A percentile compares a stretch with the other conserved stretches of the same genome.
Evolutionary conservation across 2,329 filamentous ascomycete genomes (phyloP).

Genomic region (Penicillium sp.): DNA sequence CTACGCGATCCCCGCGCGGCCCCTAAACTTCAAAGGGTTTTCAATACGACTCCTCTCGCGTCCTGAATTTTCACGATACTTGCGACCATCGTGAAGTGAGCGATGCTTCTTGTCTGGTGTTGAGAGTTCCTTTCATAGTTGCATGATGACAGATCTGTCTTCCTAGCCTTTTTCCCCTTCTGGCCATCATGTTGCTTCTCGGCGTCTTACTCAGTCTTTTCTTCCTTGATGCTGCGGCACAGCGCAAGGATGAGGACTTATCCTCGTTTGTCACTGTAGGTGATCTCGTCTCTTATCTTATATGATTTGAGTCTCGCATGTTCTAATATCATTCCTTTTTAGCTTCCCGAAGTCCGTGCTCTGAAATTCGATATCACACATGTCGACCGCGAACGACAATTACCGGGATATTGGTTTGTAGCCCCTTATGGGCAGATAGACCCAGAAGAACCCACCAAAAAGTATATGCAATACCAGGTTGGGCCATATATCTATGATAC

Average conservation of each 20-base stretch:
- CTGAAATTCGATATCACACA: slow-evolving; percentile 28
- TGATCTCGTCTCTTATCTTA: neutral
- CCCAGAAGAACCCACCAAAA: slow-evolving; percentile 22
- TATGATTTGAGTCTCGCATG: neutral
- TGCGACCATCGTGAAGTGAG: neutral
- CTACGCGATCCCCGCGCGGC: neutral
- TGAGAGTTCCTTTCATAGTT: neutral
- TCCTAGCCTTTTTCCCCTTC: neutral
- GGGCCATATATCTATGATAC: slow-evolving; percentile 55
- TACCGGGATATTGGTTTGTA: slow-evolving; percentile 53
- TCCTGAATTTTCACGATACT: neutral
- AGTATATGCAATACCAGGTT: slow-evolving; percentile 44
- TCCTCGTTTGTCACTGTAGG: slow-evolving; percentile 24
- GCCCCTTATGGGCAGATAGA: slow-evolving; percentile 44
- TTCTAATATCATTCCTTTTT: slow-evolving; percentile 3
- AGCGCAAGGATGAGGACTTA: slow-evolving; percentile 16
- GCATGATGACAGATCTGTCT: neutral
- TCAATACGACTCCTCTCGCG: slow-evolving; percentile 13
- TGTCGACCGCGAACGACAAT: slow-evolving; percentile 26
- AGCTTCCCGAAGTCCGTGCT: slow-evolving; percentile 27
- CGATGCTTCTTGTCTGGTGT: neutral
- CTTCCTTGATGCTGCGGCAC: slow-evolving; percentile 8
- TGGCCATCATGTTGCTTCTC: slow-evolving; percentile 4
- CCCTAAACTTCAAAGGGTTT: slow-evolving; percentile 3
- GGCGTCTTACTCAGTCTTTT: slow-evolving; percentile 6